phyloP scores from a whole-genome alignment of 1,139 yeast genomes.

The Kurtzmaniella natalensis region DNA sequence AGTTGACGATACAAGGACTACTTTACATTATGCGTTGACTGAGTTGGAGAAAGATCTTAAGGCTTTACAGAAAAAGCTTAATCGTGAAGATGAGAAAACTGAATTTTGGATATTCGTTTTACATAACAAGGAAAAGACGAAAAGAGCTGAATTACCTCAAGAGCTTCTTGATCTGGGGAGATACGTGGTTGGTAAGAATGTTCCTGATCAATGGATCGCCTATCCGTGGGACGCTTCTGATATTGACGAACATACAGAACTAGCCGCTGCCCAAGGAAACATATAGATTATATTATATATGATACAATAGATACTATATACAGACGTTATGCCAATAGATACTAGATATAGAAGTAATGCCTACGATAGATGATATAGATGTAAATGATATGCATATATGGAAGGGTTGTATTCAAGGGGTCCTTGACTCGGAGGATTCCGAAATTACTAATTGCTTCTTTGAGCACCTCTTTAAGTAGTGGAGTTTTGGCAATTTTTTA shows the following conservation, averaged over 20 bases:
- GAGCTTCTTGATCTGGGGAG: conserved; percentile 43
- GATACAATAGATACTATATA: too few species aligned
- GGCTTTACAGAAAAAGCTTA: conserved; percentile 45
- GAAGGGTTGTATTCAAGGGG: too few species aligned
- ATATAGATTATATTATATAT: conserved; percentile 4
- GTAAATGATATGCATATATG: too few species aligned
- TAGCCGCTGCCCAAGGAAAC: conserved; percentile 38
- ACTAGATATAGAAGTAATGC: too few species aligned
- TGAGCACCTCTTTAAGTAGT: too few species aligned
- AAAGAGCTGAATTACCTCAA: conserved; percentile 48
- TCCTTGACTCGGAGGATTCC: too few species aligned
- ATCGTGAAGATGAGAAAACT: conserved; percentile 38
- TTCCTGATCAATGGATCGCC: conserved; percentile 57
- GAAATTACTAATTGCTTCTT: too few species aligned
- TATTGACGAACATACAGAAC: conserved; percentile 38
- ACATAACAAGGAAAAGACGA: conserved; percentile 54
- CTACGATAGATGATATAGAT: too few species aligned
- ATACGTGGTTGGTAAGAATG: conserved; percentile 49
- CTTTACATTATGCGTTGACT: conserved; percentile 56
- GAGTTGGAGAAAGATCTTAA: conserved; percentile 56
- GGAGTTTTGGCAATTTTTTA: too few species aligned
- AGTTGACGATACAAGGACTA: conserved; percentile 66
- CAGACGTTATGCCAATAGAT: too few species aligned
- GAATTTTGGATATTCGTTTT: conserved; percentile 54
- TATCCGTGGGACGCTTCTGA: conserved; percentile 64